Evolutionary conservation across 169 alveolate genomes (phyloP).

Genomic region (Plasmodium knowlesi): DNA sequence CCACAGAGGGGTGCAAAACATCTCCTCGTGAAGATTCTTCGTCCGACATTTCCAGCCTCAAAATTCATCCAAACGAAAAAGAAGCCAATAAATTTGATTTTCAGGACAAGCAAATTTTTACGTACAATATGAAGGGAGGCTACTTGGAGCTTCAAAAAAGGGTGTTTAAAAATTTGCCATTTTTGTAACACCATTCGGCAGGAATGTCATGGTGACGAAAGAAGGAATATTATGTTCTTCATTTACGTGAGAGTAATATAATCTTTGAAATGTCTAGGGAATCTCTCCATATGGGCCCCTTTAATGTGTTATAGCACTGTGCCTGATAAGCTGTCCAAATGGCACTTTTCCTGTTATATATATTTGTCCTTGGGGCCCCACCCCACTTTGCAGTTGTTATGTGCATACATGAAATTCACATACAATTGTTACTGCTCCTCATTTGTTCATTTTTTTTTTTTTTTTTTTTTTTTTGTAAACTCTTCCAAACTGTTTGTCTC

Average conservation of each 20-base stretch:
- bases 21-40: background rate
- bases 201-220: background rate
- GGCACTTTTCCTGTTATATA: background rate
- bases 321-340: background rate
- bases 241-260: background rate
- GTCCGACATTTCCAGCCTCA: background rate
- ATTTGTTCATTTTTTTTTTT: background rate
- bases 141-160: slow-evolving; percentile 54
- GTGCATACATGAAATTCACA: background rate
- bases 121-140: slow-evolving; percentile 68
- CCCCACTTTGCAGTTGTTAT: background rate
- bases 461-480: background rate
- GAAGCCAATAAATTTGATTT: background rate
- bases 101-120: slow-evolving; percentile 1
- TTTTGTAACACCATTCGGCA: background rate
- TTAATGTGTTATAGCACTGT: background rate
- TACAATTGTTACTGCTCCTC: background rate
- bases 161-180: slow-evolving; percentile 67
- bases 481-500: background rate
- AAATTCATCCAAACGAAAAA: background rate
- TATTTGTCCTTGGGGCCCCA: background rate
- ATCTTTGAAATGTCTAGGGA: background rate
- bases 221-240: background rate
- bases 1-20: background rate
- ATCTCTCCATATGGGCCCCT: background rate